Base-by-base conservation (phyloP, 2,329 filamentous ascomycete species). In the Tolypocladium cylindrosporum region DNA sequence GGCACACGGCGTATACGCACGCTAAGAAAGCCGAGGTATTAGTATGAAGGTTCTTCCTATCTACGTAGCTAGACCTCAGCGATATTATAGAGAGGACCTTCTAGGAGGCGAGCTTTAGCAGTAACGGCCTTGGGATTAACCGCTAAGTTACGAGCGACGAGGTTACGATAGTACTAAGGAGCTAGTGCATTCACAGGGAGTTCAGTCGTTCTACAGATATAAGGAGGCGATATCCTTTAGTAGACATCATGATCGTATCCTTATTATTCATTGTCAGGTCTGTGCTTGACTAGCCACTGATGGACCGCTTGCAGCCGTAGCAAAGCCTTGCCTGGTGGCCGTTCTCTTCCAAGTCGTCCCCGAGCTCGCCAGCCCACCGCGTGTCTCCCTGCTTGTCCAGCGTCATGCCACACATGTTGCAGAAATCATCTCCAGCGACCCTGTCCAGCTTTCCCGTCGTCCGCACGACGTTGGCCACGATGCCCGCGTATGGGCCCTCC, bases 391-490 rank as follows among this genome's bases (percentile, higher is more conserved):
- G 75, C 61, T 80, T 80, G 58, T 86, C 81, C 14, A 91, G 76
- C 40, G 83, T 82, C 72, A 88, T 83, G 55, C 83, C 82, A 70
- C 91, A 96, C 10, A 93, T 70, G 40, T 80, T 79, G 66, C 91
- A 95, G 37, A 67, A 67, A 5, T 58, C 66, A n/a, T 65, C 68
- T 9, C 69, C 70, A 1, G 75, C 64, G 0, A 76, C 69, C 34
- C 83, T 74, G 52, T 85, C 77, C 45, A 97, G 79, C 73, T 95
- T 96, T 55, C 85, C 87, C n/a, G 89, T 87, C 40, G 93, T 99
- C 61, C 91, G 85, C 6, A 97, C 93, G 11, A 99, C 94, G 69
- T 99, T 99, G 39, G 92, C 88, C 63, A 99, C 92, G 58, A 97
- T 91, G 57, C 89, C 90, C 3, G 92, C 90, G 67, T 95, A 97